Evolutionary conservation across 1,284 basidiomycete genomes (phyloP).

Genomic region (Boletus hoseneyae): DNA sequence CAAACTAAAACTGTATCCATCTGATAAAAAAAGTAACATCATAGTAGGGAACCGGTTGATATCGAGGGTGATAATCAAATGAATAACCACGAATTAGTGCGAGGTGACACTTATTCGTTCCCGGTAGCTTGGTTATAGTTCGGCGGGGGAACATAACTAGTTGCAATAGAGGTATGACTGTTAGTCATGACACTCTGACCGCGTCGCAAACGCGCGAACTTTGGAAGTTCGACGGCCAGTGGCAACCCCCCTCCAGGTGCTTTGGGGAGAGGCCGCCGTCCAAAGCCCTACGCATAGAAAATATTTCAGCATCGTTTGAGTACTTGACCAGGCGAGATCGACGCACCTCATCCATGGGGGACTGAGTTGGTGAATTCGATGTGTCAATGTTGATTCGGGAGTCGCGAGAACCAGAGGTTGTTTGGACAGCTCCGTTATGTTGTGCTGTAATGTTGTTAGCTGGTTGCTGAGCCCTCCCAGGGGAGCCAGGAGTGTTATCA

Average conservation of each 20-base stretch:
- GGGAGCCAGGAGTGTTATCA: not conserved
- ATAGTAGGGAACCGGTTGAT: not conserved
- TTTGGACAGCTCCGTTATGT: not conserved
- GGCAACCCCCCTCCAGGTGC: conserved; percentile 24
- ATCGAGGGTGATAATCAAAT: not conserved
- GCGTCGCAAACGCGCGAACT: conserved; percentile 9
- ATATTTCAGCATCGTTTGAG: not conserved
- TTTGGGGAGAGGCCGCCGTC: conserved; percentile 25
- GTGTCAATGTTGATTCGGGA: conserved; percentile 10
- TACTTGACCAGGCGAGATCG: not conserved
- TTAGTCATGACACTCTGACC: conserved; percentile 4
- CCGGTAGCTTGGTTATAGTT: conserved; percentile 24
- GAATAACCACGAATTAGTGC: not conserved
- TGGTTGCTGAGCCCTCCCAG: conserved; percentile 11
- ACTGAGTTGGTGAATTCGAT: conserved; percentile 2
- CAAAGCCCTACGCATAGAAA: conserved; percentile 1
- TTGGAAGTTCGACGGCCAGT: conserved; percentile 19
- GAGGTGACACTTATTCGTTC: not conserved
- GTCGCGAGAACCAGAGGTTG: conserved; percentile 8
- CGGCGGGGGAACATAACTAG: conserved; percentile 24
- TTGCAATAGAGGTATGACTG: conserved; percentile 12
- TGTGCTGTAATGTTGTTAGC: not conserved
- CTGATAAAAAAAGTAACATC: no score
- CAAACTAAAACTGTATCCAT: no score
- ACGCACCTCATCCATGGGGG: conserved; percentile 22